These are phyloP conservation scores for Conticribra guillardii DNA, from an alignment of 108 stramenopile genomes.

Conservation along the genomic window DNA sequence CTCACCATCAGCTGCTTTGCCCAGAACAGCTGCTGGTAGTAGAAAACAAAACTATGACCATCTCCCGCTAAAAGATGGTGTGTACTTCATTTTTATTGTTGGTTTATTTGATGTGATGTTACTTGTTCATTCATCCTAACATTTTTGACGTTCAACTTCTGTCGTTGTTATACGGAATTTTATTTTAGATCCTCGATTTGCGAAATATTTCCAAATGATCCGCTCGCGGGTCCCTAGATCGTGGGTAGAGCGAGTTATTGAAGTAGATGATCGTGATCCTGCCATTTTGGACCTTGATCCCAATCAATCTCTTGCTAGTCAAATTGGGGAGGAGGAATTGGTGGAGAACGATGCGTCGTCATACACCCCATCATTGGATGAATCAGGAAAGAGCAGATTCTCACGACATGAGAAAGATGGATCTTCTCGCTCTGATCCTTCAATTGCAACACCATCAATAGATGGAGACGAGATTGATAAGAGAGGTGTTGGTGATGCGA, in stretches of 20 bases:
- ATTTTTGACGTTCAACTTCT: background rate
- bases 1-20: conserved; percentile 19
- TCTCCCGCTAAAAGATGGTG: conserved; percentile 32
- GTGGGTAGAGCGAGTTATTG: conserved; percentile 53
- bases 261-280: conserved; percentile 53
- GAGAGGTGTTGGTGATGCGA: too few species aligned
- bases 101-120: background rate
- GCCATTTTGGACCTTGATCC: conserved; percentile 57
- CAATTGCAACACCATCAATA: too few species aligned
- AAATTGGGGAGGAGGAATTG: conserved; percentile 26
- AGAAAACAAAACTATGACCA: conserved; percentile 28
- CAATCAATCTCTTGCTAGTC: conserved; percentile 53
- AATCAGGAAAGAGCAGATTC: conserved; percentile 19
- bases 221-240: conserved; percentile 46
- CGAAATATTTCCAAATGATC: conserved; percentile 57
- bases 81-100: background rate
- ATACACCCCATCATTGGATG: conserved; percentile 26
- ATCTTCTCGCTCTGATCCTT: background rate
- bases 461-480: too few species aligned
- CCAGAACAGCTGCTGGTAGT: background rate
- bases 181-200: conserved; percentile 38
- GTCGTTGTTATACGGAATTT: background rate
- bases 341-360: conserved; percentile 18
- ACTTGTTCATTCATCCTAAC: background rate
- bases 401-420: conserved; percentile 4